These are phyloP conservation scores for Zygosaccharomyces kombuchaensis DNA, from an alignment of 805 yeast genomes.

Conservation along the genomic window DNA sequence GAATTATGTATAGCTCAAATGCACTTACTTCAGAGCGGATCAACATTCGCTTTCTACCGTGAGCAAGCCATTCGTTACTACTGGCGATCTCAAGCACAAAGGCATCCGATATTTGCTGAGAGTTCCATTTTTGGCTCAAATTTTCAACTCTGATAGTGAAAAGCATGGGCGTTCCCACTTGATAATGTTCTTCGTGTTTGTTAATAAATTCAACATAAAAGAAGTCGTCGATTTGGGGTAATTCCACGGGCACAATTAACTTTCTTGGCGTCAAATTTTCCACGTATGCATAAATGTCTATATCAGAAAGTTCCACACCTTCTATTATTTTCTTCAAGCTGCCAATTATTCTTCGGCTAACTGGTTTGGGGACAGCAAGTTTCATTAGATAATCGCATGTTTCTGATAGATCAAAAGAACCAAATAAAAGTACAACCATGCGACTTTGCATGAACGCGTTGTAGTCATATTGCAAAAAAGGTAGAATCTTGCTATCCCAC, in stretches of 20 bases:
- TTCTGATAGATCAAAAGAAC: conserved; percentile 3
- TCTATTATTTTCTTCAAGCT: conserved; percentile 17
- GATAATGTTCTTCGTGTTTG: conserved; percentile 1
- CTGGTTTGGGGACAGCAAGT: conserved; percentile 12
- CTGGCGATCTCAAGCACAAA: conserved; percentile 47
- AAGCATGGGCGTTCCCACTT: conserved; percentile 22
- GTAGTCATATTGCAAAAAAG: conserved; percentile 24
- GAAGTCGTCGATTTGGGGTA: conserved; percentile 26
- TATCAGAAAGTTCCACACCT: conserved; percentile 21
- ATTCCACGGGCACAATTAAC: conserved; percentile 27
- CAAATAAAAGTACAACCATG: conserved; percentile 10
- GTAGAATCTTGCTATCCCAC: conserved; percentile 26
- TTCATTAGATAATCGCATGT: background rate
- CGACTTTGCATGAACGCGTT: conserved; percentile 16
- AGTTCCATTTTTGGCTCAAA: conserved; percentile 22
- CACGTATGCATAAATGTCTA: conserved; percentile 25
- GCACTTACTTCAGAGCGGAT: conserved; percentile 39
- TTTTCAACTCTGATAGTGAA: conserved; percentile 19
- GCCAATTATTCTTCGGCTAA: conserved; percentile 16
- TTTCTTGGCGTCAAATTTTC: conserved; percentile 19
- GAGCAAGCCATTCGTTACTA: conserved; percentile 72
- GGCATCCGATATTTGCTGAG: background rate
- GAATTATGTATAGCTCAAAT: conserved; percentile 52
- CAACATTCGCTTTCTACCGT: conserved; percentile 60
- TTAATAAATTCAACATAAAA: conserved; percentile 20